Conservation (phyloP, 495 filamentous ascomycete species). For the Penicillium paradoxum region DNA sequence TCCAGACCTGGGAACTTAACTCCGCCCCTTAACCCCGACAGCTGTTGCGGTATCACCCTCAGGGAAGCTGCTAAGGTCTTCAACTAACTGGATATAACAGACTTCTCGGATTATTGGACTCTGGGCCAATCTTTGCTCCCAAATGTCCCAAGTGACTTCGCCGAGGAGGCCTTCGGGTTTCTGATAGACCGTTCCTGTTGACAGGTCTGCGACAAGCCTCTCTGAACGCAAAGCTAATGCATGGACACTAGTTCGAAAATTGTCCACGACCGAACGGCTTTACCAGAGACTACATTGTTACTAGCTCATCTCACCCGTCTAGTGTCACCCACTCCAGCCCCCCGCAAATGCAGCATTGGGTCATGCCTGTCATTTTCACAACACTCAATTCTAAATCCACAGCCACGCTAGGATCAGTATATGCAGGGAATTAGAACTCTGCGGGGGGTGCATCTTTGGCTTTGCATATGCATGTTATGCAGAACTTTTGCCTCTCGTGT, state of each 20-base stretch:
- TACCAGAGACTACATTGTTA: not conserved
- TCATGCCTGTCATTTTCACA: not conserved
- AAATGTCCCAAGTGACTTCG: not conserved
- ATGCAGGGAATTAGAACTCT: not conserved
- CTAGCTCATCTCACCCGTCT: not conserved
- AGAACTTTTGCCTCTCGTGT: not conserved
- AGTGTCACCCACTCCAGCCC: not conserved
- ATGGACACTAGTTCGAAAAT: no score
- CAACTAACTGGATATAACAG: not conserved
- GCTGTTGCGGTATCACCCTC: conserved; percentile 11
- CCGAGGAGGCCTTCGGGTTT: not conserved
- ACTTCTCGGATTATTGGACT: not conserved
- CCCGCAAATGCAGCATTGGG: not conserved
- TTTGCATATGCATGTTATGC: not conserved
- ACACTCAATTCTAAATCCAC: not conserved
- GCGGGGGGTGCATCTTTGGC: not conserved
- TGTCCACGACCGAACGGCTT: not conserved
- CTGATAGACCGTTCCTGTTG: not conserved
- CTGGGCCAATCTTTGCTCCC: not conserved
- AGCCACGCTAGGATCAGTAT: not conserved
- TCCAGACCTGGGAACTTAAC: not conserved
- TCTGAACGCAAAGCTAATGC: no score
- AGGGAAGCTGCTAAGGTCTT: not conserved
- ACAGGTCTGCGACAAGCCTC: not conserved
- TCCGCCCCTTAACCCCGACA: conserved; percentile 7